These are phyloP conservation scores for Aaosphaeria pasadenensis DNA, from an alignment of 2,329 filamentous ascomycete species.

Conservation along the genomic window DNA sequence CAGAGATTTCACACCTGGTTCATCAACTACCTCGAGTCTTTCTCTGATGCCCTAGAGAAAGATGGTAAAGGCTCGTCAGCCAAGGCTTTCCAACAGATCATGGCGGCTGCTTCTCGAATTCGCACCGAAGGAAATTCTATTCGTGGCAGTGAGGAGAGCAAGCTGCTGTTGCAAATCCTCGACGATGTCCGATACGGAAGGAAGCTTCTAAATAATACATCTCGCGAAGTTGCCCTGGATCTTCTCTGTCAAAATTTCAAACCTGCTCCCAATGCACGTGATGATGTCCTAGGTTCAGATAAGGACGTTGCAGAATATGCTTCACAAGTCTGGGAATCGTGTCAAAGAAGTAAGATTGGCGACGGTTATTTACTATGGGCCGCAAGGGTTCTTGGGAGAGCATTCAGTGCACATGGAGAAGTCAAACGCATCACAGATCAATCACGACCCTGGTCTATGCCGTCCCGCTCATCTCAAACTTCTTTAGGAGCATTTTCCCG, in stretches of 20 bases:
- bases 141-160: conserved; percentile 71
- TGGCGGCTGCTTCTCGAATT: conserved; percentile 66
- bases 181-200: conserved; percentile 63
- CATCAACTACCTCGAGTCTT: conserved; percentile 62
- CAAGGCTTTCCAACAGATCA: conserved; percentile 63
- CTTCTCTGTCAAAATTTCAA: conserved; percentile 75
- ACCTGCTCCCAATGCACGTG: conserved; percentile 53
- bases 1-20: conserved; percentile 79
- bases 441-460: conserved; percentile 23
- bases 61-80: conserved; percentile 30
- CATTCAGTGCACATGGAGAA: conserved; percentile 65
- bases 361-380: conserved; percentile 79
- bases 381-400: conserved; percentile 76
- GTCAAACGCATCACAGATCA: conserved; percentile 45
- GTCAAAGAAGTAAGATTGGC: conserved; percentile 61
- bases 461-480: conserved; percentile 14
- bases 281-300: conserved; percentile 70
- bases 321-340: conserved; percentile 72
- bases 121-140: conserved; percentile 67
- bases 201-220: conserved; percentile 67
- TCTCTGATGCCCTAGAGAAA: conserved; percentile 19
- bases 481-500: conserved; percentile 25
- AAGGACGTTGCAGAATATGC: conserved; percentile 60
- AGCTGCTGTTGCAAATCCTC: conserved; percentile 74
- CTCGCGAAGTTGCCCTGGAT: conserved; percentile 66